These are phyloP conservation scores for Nannochloris sp. DNA, from an alignment of 139 green algal genomes.

Conservation along the genomic window DNA sequence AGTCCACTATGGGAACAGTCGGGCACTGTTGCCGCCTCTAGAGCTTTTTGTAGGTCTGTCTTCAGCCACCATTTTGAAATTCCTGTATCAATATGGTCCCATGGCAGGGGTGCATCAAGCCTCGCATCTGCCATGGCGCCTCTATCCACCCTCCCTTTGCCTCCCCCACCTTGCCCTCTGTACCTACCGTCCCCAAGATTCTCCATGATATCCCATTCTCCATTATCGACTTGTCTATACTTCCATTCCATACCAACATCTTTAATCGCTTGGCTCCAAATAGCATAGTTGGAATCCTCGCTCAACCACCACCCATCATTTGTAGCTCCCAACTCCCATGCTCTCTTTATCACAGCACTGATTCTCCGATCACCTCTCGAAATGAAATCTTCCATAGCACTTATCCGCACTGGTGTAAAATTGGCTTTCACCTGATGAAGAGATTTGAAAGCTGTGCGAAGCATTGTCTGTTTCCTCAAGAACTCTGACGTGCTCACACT, in stretches of 20 bases:
- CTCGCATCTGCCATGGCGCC: slow-evolving; percentile 44
- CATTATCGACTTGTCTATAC: slow-evolving; percentile 43
- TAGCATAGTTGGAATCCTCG: slow-evolving; percentile 22
- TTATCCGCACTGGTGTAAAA: slow-evolving; percentile 42
- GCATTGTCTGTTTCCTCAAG: slow-evolving; percentile 52
- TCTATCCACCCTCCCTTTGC: slow-evolving; percentile 58
- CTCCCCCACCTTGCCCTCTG: slow-evolving; percentile 45
- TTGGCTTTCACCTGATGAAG: slow-evolving; percentile 57
- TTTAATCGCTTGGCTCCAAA: slow-evolving; percentile 52
- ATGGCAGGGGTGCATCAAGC: slow-evolving; percentile 60
- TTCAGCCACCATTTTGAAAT: slow-evolving; percentile 72
- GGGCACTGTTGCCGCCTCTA: slow-evolving; percentile 60
- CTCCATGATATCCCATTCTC: slow-evolving; percentile 70
- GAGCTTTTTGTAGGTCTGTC: slow-evolving; percentile 56
- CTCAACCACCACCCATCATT: slow-evolving; percentile 63
- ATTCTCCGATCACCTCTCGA: slow-evolving; percentile 42
- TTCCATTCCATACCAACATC: slow-evolving; percentile 57
- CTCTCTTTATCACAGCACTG: slow-evolving; percentile 40
- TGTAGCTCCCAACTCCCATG: slow-evolving; percentile 63
- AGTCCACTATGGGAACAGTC: slow-evolving; percentile 59
- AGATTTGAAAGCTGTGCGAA: slow-evolving; percentile 32
- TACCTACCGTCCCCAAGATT: slow-evolving; percentile 50
- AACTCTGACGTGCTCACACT: slow-evolving; percentile 56
- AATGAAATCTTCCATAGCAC: slow-evolving; percentile 69
- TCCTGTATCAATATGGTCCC: slow-evolving; percentile 65